Evolutionary conservation across 305 asterid species (phyloP).

Genomic region (Solanum hybrid): DNA sequence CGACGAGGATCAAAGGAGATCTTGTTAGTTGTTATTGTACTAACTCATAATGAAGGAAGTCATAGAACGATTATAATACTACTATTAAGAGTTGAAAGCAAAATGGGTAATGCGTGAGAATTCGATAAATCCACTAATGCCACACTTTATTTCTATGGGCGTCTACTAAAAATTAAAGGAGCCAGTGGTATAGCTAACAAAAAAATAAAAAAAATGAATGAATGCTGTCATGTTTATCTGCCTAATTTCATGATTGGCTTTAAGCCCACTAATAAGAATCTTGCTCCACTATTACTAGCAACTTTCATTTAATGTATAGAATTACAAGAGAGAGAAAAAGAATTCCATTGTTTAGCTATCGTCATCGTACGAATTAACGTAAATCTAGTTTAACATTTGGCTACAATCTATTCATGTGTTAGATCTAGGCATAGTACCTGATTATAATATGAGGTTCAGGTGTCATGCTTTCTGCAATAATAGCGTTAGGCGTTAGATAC

Average conservation of each 20-base stretch:
- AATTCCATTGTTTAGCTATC: not conserved
- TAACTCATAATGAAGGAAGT: not conserved
- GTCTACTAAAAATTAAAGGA: not conserved
- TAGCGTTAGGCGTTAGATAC: not conserved
- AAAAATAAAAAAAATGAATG: not conserved
- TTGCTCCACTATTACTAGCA: not conserved
- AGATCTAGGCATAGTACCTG: not conserved
- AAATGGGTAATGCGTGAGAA: not conserved
- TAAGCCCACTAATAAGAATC: not conserved
- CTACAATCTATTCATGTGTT: not conserved
- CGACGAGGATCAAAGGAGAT: not conserved
- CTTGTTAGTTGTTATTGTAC: not conserved
- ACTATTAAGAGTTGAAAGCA: not conserved
- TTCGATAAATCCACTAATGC: not conserved
- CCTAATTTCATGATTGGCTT: constrained; percentile 1
- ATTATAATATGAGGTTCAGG: not conserved
- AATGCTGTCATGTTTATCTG: not conserved
- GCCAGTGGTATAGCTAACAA: not conserved
- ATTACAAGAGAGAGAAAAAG: not conserved
- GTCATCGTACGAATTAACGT: not conserved
- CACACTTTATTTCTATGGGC: not conserved
- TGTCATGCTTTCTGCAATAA: not conserved
- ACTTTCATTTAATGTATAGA: not conserved
- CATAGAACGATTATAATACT: not conserved
- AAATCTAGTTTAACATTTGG: not conserved